A percentile compares a stretch with the other conserved stretches of the same genome.
These are phyloP conservation scores for Colletotrichum brevisporum DNA, from an alignment of 2,329 filamentous ascomycete genomes.

Conservation along the genomic window DNA sequence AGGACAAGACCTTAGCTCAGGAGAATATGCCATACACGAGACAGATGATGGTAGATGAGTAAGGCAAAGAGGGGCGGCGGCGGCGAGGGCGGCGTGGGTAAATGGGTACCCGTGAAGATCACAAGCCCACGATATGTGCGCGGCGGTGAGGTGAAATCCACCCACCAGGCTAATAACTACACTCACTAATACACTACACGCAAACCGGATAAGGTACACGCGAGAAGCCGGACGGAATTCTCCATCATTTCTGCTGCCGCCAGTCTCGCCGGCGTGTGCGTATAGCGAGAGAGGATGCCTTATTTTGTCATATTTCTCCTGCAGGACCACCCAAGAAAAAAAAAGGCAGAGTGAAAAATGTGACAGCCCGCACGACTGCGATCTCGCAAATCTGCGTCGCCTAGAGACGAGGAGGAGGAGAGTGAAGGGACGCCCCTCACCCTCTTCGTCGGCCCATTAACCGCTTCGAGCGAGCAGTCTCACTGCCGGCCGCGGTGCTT, in stretches of 20 bases:
- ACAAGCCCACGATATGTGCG: conserved; percentile 25
- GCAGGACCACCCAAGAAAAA: conserved; percentile 5
- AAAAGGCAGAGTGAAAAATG: conserved; percentile 3
- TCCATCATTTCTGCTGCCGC: conserved; percentile 10
- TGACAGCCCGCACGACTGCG: conserved; percentile 25
- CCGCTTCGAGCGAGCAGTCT: conserved; percentile 20
- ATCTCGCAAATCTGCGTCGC: conserved; percentile 39
- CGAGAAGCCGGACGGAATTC: conserved; percentile 19
- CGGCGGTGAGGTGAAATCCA: conserved; percentile 35
- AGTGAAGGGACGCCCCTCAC: neutral
- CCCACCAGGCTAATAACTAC: neutral
- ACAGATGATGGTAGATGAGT: conserved; percentile 18
- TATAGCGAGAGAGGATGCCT: no score
- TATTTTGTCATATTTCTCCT: conserved; percentile 18
- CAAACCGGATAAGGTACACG: neutral
- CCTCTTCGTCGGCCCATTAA: conserved; percentile 21
- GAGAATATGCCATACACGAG: conserved; percentile 14
- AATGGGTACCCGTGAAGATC: conserved; percentile 18
- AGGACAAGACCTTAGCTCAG: conserved; percentile 25
- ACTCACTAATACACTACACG: conserved; percentile 5
- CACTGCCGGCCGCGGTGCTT: conserved; percentile 28
- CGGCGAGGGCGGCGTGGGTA: neutral
- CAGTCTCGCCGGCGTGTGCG: neutral
- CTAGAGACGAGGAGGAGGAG: neutral
- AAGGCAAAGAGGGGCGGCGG: neutral